Conservation (phyloP, 352 stramenopile genomes). For the Thraustochytrium striatum region DNA sequence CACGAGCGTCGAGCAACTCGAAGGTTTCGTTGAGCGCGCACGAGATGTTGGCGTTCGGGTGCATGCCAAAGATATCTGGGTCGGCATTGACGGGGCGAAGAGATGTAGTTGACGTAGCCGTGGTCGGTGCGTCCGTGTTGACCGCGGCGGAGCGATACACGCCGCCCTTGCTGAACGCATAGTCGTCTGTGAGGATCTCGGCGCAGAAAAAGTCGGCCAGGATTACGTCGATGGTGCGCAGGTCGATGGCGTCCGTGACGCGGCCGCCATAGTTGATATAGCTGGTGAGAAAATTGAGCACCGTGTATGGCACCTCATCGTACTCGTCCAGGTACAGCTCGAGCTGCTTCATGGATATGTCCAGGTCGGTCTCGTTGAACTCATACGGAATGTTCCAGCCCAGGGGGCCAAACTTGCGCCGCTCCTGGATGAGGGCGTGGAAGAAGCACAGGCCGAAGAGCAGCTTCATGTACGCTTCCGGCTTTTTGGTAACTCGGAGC, state of each 20-base stretch:
- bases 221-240: conserved; percentile 81
- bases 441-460: conserved; percentile 92
- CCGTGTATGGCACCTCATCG: conserved; percentile 64
- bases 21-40: conserved; percentile 88
- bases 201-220: conserved; percentile 82
- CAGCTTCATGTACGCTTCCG: conserved; percentile 66
- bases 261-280: conserved; percentile 89
- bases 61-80: conserved; percentile 85
- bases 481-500: conserved; percentile 61
- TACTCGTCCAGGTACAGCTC: conserved; percentile 67
- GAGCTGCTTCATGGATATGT: conserved; percentile 67
- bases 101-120: conserved; percentile 87
- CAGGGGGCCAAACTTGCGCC: conserved; percentile 85
- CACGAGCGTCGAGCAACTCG: conserved; percentile 82
- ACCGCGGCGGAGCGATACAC: conserved; percentile 57
- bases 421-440: conserved; percentile 84
- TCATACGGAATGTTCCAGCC: conserved; percentile 95
- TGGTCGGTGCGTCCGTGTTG: conserved; percentile 36
- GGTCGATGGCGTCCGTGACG: conserved; percentile 91
- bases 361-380: conserved; percentile 91
- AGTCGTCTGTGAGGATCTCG: conserved; percentile 61
- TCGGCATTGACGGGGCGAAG: conserved; percentile 76
- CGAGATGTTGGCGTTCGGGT: conserved; percentile 89
- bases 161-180: conserved; percentile 63
- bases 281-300: conserved; percentile 67